These are phyloP conservation scores for Massariosphaeria phaeospora DNA, from an alignment of 495 filamentous ascomycete genomes.

Conservation along the genomic window DNA sequence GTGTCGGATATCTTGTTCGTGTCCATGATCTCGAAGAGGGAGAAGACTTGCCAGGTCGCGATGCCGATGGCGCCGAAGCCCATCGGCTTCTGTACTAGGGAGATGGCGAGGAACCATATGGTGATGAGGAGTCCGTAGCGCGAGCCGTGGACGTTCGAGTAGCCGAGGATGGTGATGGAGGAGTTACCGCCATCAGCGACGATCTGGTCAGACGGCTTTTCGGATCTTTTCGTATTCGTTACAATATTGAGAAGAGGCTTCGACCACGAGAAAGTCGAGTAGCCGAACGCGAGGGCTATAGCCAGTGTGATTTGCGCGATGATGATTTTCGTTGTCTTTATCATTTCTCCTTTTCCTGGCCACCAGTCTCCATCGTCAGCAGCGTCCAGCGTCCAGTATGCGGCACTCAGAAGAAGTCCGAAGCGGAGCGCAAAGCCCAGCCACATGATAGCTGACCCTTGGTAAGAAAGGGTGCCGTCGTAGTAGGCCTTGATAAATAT, in stretches of 20 bases:
- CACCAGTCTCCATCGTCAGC: conserved; percentile 90
- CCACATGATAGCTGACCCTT: conserved; percentile 77
- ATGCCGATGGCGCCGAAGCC: conserved; percentile 77
- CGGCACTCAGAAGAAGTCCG: conserved; percentile 67
- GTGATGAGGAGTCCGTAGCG: conserved; percentile 81
- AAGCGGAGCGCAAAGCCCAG: conserved; percentile 73
- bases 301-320: conserved; percentile 71
- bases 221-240: conserved; percentile 16
- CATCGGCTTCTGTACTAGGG: conserved; percentile 91
- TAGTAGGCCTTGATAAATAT: conserved; percentile 74
- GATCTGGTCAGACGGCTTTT: conserved; percentile 26
- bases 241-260: conserved; percentile 39
- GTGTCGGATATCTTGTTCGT: conserved; percentile 63
- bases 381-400: conserved; percentile 87
- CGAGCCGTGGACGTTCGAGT: conserved; percentile 85
- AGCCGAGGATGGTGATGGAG: conserved; percentile 75
- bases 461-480: conserved; percentile 68
- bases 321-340: conserved; percentile 70
- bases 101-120: conserved; percentile 67
- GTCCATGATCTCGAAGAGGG: conserved; percentile 82
- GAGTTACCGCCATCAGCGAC: conserved; percentile 43
- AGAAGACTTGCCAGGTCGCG: conserved; percentile 77
- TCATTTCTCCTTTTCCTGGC: conserved; percentile 49
- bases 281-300: conserved; percentile 57
- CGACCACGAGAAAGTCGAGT: conserved; percentile 36